These are phyloP conservation scores for Amphicarpaea edgeworthii DNA, from an alignment of 306 rosid genomes.

Conservation along the genomic window DNA sequence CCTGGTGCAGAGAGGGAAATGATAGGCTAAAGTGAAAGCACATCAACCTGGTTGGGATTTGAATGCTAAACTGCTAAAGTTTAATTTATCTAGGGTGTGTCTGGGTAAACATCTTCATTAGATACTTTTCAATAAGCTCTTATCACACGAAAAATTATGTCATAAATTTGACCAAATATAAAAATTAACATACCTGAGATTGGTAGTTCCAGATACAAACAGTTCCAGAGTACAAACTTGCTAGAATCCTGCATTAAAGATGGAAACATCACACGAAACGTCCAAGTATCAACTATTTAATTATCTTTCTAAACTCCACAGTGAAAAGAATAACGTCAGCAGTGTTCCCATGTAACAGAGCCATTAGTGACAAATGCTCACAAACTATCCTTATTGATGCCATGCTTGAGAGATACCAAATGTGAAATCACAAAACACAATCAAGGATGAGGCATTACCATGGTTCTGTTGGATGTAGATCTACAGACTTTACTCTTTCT, in stretches of 20 bases:
- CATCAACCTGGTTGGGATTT: conserved; percentile 25
- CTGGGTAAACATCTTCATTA: too few relatives aligned
- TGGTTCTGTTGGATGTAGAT: conserved; percentile 83
- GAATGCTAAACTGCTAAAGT: conserved; percentile 10
- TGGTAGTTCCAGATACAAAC: conserved; percentile 99
- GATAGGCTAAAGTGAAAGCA: conserved; percentile 12
- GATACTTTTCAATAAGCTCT: too few relatives aligned
- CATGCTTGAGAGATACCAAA: conserved; percentile 35
- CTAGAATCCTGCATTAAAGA: conserved; percentile 80
- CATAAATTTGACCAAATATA: too few relatives aligned
- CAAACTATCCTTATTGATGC: conserved; percentile 35
- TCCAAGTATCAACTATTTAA: conserved; percentile 1
- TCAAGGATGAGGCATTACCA: conserved; percentile 58
- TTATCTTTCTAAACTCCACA: conserved; percentile 16
- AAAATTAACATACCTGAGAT: conserved; percentile 76
- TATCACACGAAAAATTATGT: too few relatives aligned
- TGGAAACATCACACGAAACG: conserved; percentile 31
- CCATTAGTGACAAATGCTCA: background rate
- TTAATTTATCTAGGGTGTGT: too few relatives aligned
- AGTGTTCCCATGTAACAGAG: conserved; percentile 8
- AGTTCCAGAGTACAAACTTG: conserved; percentile 97
- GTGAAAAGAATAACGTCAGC: background rate
- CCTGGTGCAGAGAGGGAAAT: conserved; percentile 29
- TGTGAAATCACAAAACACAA: background rate
- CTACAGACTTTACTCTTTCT: conserved; percentile 79